Base-by-base conservation (phyloP, 768 basidiomycete species). In the Clitopilus hobsonii region DNA sequence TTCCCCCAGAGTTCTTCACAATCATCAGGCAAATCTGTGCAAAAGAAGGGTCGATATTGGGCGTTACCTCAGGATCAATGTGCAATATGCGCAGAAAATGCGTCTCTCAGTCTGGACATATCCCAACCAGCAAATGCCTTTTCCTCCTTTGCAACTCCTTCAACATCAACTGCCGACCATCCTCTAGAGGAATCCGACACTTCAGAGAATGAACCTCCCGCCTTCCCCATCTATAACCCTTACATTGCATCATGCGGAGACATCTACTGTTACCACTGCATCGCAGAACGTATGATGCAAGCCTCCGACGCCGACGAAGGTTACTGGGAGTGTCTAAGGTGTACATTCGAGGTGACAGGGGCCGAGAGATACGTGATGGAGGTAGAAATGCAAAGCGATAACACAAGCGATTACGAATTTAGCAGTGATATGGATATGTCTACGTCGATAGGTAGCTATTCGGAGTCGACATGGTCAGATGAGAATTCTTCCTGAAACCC, bases 191-290 rank as follows among this genome's bases (percentile, higher is more conserved):
- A 45, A 23, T 45, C 41, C n/a, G 41, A 45, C 16, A 57, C 54
- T 5, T 59, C 67, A 30, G 75, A 73, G 29, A 69, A 69, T 22
- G 77, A 76, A 53, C 76, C 81, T 22, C 80, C 84, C 3, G 60
- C 77, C 27, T 75, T 84, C 63, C 88, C 91, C 2, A 82, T 96
- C 58, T 78, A 88, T 63, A 88, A 84, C 41, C 87, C 95, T 0
- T 98, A 96, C 65, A 71, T 88, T 50, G 85, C 93, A 28, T 85
- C 86, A 26, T 94, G 91, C 58, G 87, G 84, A 6, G 93, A 97
- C 65, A 67, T 82, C 13, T 99, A 95, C 71, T 98, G 97, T 71
- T 99, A 98, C 68, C 86, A 88, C 61, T 99, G 97, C 70, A 77
- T 98, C 38, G 82, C 91, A 13, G 89, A 91, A 64, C 84, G 85